Base-by-base conservation (phyloP, 148 eudicot species). In the Spergularia bocconei region DNA sequence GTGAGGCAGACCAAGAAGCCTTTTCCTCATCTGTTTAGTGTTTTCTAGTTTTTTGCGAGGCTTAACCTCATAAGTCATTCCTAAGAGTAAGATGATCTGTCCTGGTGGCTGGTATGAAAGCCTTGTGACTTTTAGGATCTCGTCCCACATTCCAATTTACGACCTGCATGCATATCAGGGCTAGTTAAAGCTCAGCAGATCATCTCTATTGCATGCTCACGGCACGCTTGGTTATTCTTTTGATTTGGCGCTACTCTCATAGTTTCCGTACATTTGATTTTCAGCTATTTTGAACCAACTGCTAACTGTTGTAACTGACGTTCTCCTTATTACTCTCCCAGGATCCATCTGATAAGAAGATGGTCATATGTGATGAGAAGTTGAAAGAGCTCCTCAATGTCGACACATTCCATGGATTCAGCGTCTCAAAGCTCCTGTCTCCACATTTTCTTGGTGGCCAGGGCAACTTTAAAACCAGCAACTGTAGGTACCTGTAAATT, bases 311-410 rank as follows among this genome's bases (percentile, higher is more conserved):
- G 38, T 50, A 20, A 2, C 19, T 41, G 25, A 16, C 50, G 11
- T 64, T 51, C 19, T 71, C 5, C 44, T 74, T 59, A 29, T 61
- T 72, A 17, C 58, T 83, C 29, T 83, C 86, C 87, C 83, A 93
- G 98, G 97, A 93, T 79, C 98, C 98, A 74, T 79, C 81, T 65
- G 90, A 88, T 77, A 88, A 82, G 85, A 87, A 89, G 84, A 90
- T 78, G 66, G 85, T 93, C 67, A 25, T 93, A 77, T 85, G 97
- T 21, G 98, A 93, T 39, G 98, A 87, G 79, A 93, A 91, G 93
- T 88, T 93, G 78, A 90, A 85, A 85, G 98, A 91, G 85, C 93
- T 93, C 68, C 87, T 93, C 63, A 82, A 90, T 68, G 88, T 93
- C 2, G 97, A 93, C 71, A 63, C 90, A 29, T 91, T 91, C 80